These are phyloP conservation scores for Colletotrichum sidae DNA, from an alignment of 2,329 filamentous ascomycete genomes.

Conservation along the genomic window DNA sequence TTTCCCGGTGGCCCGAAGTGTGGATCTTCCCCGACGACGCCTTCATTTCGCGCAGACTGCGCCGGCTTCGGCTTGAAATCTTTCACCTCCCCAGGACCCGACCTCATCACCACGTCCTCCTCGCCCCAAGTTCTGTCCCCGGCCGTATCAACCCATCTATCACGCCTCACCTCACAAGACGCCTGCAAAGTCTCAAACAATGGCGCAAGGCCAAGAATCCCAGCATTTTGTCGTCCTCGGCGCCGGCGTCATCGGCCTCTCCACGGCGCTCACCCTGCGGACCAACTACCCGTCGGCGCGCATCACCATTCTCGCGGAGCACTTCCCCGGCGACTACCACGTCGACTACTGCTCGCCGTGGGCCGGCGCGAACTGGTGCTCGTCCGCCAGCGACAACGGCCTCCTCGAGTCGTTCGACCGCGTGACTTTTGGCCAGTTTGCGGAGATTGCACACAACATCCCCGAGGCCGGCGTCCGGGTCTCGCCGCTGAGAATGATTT, in stretches of 20 bases:
- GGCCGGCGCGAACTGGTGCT: slow-evolving; percentile 81
- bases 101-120: neutral
- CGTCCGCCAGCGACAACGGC: slow-evolving; percentile 68
- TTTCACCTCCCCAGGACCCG: neutral
- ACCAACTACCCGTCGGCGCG: slow-evolving; percentile 8
- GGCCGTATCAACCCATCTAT: neutral
- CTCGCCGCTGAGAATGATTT: slow-evolving; percentile 39
- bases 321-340: slow-evolving; percentile 94
- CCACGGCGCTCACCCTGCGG: slow-evolving; percentile 76
- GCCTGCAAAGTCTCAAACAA: neutral
- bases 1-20: neutral
- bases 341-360: slow-evolving; percentile 91
- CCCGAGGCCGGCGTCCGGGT: slow-evolving; percentile 30
- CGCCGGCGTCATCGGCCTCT: slow-evolving; percentile 76
- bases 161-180: neutral
- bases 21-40: neutral
- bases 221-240: slow-evolving; percentile 68
- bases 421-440: slow-evolving; percentile 39
- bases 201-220: no score
- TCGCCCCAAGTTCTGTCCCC: neutral
- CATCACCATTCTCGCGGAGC: slow-evolving; percentile 82
- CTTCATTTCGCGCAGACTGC: neutral
- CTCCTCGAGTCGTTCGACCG: slow-evolving; percentile 36
- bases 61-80: neutral
- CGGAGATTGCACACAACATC: slow-evolving; percentile 24